Percentiles rank a stretch among this genome's conserved stretches.
phyloP scores from a whole-genome alignment of 345 rosid genomes.

The Hibiscus trionum region DNA sequence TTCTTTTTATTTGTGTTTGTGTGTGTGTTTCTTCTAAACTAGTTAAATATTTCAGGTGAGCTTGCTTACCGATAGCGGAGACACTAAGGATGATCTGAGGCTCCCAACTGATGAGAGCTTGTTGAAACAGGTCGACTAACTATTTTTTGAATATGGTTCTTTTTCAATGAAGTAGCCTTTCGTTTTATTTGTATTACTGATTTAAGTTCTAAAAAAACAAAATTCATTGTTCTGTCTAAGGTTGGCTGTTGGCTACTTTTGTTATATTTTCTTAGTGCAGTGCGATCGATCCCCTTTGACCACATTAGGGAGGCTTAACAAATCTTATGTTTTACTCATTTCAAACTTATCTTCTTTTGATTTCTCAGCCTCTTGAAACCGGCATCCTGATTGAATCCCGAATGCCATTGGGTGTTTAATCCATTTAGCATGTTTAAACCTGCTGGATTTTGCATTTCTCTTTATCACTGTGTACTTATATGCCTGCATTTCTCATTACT shows the following conservation, averaged over 20 bases:
- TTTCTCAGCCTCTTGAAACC: neutral
- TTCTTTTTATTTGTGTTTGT: too few relatives aligned
- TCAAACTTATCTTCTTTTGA: too few relatives aligned
- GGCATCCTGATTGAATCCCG: neutral
- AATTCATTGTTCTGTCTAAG: too few relatives aligned
- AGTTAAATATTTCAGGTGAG: neutral
- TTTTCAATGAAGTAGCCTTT: neutral
- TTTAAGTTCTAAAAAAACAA: neutral
- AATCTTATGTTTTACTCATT: too few relatives aligned
- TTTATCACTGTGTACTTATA: too few relatives aligned
- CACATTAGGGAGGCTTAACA: neutral
- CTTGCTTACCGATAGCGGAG: neutral
- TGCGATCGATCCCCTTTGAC: too few relatives aligned
- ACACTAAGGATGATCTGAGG: neutral
- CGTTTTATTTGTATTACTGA: too few relatives aligned
- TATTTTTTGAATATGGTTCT: neutral
- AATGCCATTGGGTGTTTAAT: too few relatives aligned
- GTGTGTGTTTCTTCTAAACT: neutral
- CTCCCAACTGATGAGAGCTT: neutral
- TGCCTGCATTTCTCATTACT: too few relatives aligned
- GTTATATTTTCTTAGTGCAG: too few relatives aligned
- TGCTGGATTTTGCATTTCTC: neutral
- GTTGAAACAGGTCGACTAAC: neutral
- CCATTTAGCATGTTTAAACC: neutral
- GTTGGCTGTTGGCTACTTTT: too few relatives aligned